Conservation (phyloP, 257 asterid species). For the Nicotiana sylvestris region DNA sequence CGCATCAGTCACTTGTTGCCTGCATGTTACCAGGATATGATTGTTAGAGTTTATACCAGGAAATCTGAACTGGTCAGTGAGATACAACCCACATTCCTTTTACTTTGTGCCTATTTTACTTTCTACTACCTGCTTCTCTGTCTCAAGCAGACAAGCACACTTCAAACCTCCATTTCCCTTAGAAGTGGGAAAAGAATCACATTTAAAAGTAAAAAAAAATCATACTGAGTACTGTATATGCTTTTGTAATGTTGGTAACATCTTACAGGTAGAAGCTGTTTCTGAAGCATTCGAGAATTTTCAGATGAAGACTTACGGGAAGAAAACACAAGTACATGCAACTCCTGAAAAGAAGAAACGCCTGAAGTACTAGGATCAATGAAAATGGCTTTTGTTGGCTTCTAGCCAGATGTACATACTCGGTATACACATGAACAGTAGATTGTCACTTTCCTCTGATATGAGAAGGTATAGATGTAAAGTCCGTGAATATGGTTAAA, state of each 20-base stretch:
- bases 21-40: conserved; percentile 68
- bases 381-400: neutral
- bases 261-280: conserved; percentile 63
- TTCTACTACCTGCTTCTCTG: neutral
- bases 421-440: neutral
- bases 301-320: conserved; percentile 67
- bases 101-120: neutral
- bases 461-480: neutral
- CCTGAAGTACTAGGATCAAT: conserved; percentile 1
- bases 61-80: conserved; percentile 58
- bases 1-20: conserved; percentile 82
- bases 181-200: neutral
- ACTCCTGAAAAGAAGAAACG: conserved; percentile 71
- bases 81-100: neutral
- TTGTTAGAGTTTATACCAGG: conserved; percentile 81
- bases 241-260: neutral
- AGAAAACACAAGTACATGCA: conserved; percentile 65
- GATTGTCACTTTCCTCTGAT: neutral
- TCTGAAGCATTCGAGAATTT: conserved; percentile 73
- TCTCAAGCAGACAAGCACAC: neutral
- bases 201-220: neutral
- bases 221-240: neutral
- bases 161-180: neutral
- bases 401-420: neutral
- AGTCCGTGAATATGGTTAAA: neutral